Conservation (phyloP, 352 stramenopile genomes). For the Peronosclerospora sorghi region DNA sequence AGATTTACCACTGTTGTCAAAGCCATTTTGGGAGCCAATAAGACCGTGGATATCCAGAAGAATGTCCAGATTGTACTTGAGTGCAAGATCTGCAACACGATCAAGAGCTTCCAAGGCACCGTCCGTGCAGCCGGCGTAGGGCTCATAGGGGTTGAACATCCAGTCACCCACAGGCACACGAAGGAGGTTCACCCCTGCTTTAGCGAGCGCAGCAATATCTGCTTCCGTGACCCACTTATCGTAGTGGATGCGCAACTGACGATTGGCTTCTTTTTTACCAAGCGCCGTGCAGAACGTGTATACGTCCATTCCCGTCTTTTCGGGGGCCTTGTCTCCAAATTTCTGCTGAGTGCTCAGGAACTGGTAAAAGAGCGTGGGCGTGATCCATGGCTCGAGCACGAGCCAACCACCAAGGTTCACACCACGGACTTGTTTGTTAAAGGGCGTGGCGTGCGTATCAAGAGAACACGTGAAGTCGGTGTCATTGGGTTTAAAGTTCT, state of each 20-base stretch:
- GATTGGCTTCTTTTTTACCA: slow-evolving; percentile 83
- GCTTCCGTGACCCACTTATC: slow-evolving; percentile 91
- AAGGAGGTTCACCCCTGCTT: slow-evolving; percentile 63
- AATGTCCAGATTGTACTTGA: slow-evolving; percentile 82
- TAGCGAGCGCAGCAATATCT: slow-evolving; percentile 81
- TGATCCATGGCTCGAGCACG: slow-evolving; percentile 96
- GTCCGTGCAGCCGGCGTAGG: slow-evolving; percentile 88
- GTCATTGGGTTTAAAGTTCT: slow-evolving; percentile 53
- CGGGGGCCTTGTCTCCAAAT: slow-evolving; percentile 60
- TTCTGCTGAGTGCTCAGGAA: slow-evolving; percentile 80
- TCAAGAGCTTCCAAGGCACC: slow-evolving; percentile 88
- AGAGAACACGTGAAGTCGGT: slow-evolving; percentile 51
- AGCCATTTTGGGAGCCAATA: slow-evolving; percentile 91
- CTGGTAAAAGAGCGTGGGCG: slow-evolving; percentile 93
- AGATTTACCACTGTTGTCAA: slow-evolving; percentile 90
- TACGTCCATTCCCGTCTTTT: slow-evolving; percentile 87
- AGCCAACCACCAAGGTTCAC: slow-evolving; percentile 93
- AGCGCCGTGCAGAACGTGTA: slow-evolving; percentile 88
- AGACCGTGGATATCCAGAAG: slow-evolving; percentile 91
- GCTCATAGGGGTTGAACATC: slow-evolving; percentile 92
- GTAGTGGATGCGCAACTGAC: slow-evolving; percentile 89
- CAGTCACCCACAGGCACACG: slow-evolving; percentile 91
- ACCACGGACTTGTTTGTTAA: slow-evolving; percentile 59
- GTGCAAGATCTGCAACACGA: slow-evolving; percentile 70
- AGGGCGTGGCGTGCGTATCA: slow-evolving; percentile 43